phyloP scores from a whole-genome alignment of 495 filamentous ascomycete genomes.

The Aspergillus cavernicola region DNA sequence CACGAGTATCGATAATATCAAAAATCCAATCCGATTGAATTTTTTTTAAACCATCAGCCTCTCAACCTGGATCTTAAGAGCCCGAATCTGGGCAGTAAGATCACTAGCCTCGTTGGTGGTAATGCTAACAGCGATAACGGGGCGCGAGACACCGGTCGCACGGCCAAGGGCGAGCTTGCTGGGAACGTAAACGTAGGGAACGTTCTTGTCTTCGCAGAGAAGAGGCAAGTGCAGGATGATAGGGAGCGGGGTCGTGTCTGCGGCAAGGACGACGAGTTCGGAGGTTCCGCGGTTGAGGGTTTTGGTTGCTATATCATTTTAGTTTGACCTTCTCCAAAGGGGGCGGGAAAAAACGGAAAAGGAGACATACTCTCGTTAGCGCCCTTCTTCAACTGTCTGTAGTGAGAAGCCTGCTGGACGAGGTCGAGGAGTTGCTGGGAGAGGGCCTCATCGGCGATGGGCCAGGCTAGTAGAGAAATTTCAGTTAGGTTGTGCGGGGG shows the following conservation, averaged over 20 bases:
- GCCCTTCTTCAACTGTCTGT: conserved; percentile 86
- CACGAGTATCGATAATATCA: too few relatives aligned
- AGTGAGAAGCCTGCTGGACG: conserved; percentile 81
- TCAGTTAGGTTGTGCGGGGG: conserved; percentile 8
- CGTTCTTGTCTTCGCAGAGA: conserved; percentile 81
- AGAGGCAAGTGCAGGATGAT: conserved; percentile 92
- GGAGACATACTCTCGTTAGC: conserved; percentile 52
- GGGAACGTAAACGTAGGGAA: conserved; percentile 61
- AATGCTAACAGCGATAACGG: conserved; percentile 83
- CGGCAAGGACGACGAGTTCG: conserved; percentile 85
- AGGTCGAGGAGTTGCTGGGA: conserved; percentile 79
- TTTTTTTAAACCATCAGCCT: conserved; percentile 83
- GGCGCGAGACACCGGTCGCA: conserved; percentile 67
- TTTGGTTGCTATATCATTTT: conserved; percentile 67
- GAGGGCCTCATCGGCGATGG: conserved; percentile 78
- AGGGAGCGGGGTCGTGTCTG: conserved; percentile 79
- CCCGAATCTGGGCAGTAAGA: conserved; percentile 76
- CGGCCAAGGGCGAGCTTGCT: conserved; percentile 74
- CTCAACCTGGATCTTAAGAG: conserved; percentile 93
- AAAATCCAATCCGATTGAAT: too few relatives aligned
- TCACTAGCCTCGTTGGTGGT: conserved; percentile 93
- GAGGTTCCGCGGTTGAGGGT: conserved; percentile 83
- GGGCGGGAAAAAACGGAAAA: neutral
- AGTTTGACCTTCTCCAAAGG: neutral
- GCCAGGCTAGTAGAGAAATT: conserved; percentile 62